Base-by-base conservation (phyloP, 202 grass and related monocot genomes). In the Setaria viridis region DNA sequence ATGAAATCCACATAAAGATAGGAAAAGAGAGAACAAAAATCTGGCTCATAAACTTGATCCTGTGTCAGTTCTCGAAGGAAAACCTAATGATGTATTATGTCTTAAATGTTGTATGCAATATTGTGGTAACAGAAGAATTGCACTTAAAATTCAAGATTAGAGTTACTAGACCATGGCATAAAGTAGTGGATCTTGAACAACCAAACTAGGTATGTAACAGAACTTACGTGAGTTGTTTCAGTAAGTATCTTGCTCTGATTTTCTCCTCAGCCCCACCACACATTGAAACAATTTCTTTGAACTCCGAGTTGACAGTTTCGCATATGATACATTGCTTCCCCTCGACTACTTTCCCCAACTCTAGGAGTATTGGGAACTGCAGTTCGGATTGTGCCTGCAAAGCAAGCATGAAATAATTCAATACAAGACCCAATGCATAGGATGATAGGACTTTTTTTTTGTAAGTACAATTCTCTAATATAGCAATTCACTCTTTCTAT, bases 221-320 rank as follows among this genome's bases (percentile, higher is more conserved):
- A 87, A 85, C 91, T 90, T 89, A 95, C 96, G 65, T 57, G 12
- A 99, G 91, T 62, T 77, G 64, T 85, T 95, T 92, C 73, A 95
- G 65, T 68, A 96, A 80, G 42, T 83, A 62, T 82, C 6, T 87
- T 84, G 93, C 88, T 89, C 93, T 92, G 12, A 34, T 68, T 81
- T 88, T 94, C 86, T 99, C 96, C 58, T 85, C 81, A 34, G 84
- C 82, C 32, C 93, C 96, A 56, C 90, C 91, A 64, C 91, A 95
- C 86, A 92, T 93, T 7, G 79, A 89, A 90, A 94, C 91, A 78
- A 99, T 89, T 88, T 95, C 90, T 70, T 85, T 85, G 78, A 95
- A 94, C 72, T 95, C 96, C 1, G 56, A 89, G 15, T 54, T 68
- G 70, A 91, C 88, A 37, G 87, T 91, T 85, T 85, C 67, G 80